These are phyloP conservation scores for Jamesozyma lodderae DNA, from an alignment of 805 yeast genomes.

Conservation along the genomic window DNA sequence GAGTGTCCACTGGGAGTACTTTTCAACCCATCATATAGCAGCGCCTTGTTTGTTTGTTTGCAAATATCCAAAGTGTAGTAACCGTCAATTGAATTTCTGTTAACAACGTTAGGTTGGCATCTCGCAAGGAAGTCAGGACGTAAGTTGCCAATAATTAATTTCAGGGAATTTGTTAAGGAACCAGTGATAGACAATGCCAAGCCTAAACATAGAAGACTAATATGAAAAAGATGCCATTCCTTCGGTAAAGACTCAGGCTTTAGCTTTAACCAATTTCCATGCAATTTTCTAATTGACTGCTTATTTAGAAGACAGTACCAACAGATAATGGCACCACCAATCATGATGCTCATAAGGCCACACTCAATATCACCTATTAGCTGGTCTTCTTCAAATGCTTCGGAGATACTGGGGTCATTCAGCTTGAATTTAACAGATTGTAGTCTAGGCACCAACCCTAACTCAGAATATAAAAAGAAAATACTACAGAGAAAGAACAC, in stretches of 20 bases:
- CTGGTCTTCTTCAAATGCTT: conserved; percentile 15
- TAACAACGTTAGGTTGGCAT: conserved; percentile 15
- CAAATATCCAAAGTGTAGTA: conserved; percentile 14
- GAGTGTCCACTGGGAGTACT: conserved; percentile 30
- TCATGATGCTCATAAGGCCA: conserved; percentile 12
- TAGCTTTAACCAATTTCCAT: conserved; percentile 6
- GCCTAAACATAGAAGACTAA: conserved; percentile 15
- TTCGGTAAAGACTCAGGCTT: conserved; percentile 16
- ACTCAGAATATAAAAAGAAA: conserved; percentile 13
- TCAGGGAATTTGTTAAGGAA: conserved; percentile 21
- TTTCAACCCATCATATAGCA: conserved; percentile 24
- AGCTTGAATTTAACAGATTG: conserved; percentile 9
- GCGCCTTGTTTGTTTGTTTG: conserved; percentile 12
- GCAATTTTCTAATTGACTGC: conserved; percentile 1
- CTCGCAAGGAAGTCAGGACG: conserved; percentile 27
- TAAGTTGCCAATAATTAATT: conserved; percentile 20
- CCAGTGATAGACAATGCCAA: conserved; percentile 19
- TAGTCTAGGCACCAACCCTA: conserved; percentile 12
- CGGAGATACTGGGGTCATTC: conserved; percentile 13
- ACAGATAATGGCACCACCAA: conserved; percentile 5
- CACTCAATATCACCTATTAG: conserved; percentile 17
- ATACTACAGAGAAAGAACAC: conserved; percentile 8
- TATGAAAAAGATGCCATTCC: conserved; percentile 18
- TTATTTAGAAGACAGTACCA: conserved; percentile 14
- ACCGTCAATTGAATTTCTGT: not conserved